phyloP scores from a whole-genome alignment of 805 yeast genomes.

The Debaryomyces prosopidis region DNA sequence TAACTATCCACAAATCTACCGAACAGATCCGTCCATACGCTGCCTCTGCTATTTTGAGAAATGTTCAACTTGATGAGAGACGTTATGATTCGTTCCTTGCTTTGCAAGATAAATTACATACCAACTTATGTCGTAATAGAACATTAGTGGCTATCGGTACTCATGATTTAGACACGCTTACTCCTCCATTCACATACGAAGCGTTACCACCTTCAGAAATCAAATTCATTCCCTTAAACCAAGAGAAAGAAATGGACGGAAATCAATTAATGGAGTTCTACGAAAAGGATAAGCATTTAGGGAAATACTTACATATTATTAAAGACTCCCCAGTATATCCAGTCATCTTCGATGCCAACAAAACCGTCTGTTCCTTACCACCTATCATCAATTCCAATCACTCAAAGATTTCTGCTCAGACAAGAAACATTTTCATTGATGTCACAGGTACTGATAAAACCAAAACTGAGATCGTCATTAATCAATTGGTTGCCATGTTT shows the following conservation, averaged over 20 bases:
- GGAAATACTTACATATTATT: constrained; percentile 85
- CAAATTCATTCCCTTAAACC: constrained; percentile 74
- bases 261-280: constrained; percentile 82
- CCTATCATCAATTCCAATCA: constrained; percentile 94
- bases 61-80: constrained; percentile 77
- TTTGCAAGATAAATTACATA: constrained; percentile 92
- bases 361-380: constrained; percentile 87
- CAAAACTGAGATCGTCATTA: constrained; percentile 88
- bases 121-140: constrained; percentile 95
- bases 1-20: constrained; percentile 78
- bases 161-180: constrained; percentile 82
- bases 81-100: constrained; percentile 93
- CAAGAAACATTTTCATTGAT: constrained; percentile 88
- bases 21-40: constrained; percentile 84
- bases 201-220: constrained; percentile 79
- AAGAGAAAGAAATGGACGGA: constrained; percentile 70
- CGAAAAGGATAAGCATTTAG: constrained; percentile 85
- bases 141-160: constrained; percentile 98
- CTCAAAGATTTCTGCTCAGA: constrained; percentile 82
- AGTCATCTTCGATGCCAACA: constrained; percentile 75
- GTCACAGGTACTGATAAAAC: constrained; percentile 95
- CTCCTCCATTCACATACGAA: constrained; percentile 84
- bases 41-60: constrained; percentile 90
- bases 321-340: constrained; percentile 89
- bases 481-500: constrained; percentile 94